Conservation (phyloP, 139 green algal genomes). For the Nannochloris sp. region DNA sequence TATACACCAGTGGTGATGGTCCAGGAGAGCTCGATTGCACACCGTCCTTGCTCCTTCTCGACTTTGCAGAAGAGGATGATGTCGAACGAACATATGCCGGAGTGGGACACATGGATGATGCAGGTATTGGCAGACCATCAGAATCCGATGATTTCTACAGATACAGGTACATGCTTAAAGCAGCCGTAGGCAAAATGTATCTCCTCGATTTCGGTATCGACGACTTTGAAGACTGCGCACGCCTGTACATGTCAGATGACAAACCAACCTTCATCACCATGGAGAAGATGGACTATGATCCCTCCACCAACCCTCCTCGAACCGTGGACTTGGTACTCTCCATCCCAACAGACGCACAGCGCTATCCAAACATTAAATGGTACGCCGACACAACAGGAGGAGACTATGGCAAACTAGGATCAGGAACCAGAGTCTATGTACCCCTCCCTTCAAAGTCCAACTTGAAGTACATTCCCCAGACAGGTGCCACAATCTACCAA, state of each 20-base stretch:
- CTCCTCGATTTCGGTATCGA: slow-evolving; percentile 1
- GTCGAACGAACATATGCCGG: neutral
- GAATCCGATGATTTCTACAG: slow-evolving; percentile 3
- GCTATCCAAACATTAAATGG: neutral
- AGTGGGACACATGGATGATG: neutral
- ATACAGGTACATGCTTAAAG: neutral
- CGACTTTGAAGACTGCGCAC: neutral
- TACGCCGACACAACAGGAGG: neutral
- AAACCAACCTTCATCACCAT: neutral
- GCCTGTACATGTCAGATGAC: neutral
- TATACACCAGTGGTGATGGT: neutral
- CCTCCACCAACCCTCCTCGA: neutral
- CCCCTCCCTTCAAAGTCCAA: neutral
- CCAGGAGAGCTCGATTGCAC: slow-evolving; percentile 2
- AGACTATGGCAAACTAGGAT: slow-evolving; percentile 2
- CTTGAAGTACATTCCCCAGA: neutral
- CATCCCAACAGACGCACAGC: neutral
- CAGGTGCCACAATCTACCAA: neutral
- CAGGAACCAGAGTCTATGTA: neutral
- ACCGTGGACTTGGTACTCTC: neutral
- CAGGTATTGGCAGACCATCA: neutral
- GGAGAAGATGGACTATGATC: slow-evolving; percentile 3
- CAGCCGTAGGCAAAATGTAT: neutral
- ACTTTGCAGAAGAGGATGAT: neutral
- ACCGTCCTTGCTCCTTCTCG: neutral